Evolutionary conservation across 306 rosid genomes (phyloP), one percentile per base, ranked within the genome.

Genomic region (Cyamopsis tetragonoloba): DNA sequence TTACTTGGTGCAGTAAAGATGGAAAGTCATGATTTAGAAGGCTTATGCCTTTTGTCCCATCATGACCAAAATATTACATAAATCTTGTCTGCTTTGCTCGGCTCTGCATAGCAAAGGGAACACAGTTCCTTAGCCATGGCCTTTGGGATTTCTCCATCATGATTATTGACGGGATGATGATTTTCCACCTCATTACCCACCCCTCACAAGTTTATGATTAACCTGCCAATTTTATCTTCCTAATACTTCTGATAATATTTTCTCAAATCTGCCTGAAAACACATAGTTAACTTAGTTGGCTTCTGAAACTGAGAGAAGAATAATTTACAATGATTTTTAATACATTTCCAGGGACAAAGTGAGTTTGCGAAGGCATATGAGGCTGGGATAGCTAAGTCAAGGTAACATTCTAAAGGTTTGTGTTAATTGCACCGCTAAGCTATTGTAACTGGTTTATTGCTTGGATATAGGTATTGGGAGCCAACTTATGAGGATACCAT

Each of bases 401-500:
- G 71, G 99, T 86, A 81, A 64, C 78, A 23, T 66, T 56, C 64
- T 11, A 8, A 60, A 63, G 17, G 56, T 41, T 14, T 59, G 53
- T 51, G n/a, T 73, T 79, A 27, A 11, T 32, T 37, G n/a, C 34
- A 32, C 64, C 27, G 78, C 14, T 67, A 27, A 60, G 63, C 53
- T 79, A 64, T 72, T 63, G 3, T 43, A 65, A 66, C 82, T 3
- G 43, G 32, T 62, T 34, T 62, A 7, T 71, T 30, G 54, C 63
- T 46, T 72, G 50, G 44, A 34, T 74, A 62, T 48, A 95, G 97
- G 95, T 95, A 88, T 49, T 95, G 99, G 99, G 97, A 95, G 78
- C 99, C 99, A 76, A 88, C 99, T 15, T 95, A 88, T 62, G 95
- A 95, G 85, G 99, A 95, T 76, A 82, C 83, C 54, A 62, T 90